phyloP scores from a whole-genome alignment of 1,139 yeast genomes.

The Diutina neorugosa region DNA sequence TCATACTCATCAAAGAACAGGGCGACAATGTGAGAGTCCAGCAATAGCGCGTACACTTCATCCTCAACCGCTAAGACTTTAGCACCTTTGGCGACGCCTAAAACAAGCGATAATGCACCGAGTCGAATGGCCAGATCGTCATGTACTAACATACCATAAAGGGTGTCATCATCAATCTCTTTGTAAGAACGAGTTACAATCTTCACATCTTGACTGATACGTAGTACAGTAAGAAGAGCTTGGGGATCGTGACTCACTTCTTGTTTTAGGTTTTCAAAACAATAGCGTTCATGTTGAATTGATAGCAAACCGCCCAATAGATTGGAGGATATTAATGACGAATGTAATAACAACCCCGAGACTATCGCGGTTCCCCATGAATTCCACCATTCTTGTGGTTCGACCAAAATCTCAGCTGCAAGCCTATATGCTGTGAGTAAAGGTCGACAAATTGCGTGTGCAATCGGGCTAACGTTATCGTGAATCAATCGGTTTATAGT shows the following conservation, averaged over 20 bases:
- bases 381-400: neutral
- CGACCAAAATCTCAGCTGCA: neutral
- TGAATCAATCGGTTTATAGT: neutral
- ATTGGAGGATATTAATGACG: neutral
- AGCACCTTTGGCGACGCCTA: neutral
- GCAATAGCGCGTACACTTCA: neutral
- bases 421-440: neutral
- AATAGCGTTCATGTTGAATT: neutral
- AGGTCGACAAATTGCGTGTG: neutral
- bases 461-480: neutral
- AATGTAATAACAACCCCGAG: neutral
- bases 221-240: neutral
- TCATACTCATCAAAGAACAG: conserved; percentile 1
- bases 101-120: neutral
- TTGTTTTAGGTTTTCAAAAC: neutral
- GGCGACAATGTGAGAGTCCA: neutral
- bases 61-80: neutral
- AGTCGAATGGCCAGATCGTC: neutral
- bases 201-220: neutral
- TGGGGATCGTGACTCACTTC: neutral
- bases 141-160: neutral
- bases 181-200: neutral
- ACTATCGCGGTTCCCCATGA: neutral
- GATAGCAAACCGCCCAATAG: neutral
- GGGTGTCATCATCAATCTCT: neutral